Conservation (phyloP, 768 basidiomycete genomes). For the Thelephora aurantiotincta region DNA sequence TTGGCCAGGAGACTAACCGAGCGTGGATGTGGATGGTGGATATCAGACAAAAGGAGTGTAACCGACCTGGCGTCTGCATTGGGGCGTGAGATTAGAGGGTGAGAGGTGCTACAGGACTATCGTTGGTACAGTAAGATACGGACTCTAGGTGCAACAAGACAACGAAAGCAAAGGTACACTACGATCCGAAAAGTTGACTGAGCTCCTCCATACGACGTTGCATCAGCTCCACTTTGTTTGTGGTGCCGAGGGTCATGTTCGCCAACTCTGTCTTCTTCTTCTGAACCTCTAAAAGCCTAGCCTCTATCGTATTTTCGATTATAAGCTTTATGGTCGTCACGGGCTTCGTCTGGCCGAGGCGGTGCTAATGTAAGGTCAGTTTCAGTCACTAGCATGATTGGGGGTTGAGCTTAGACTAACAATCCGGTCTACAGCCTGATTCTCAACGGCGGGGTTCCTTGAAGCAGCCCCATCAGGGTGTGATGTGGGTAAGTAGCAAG, state of each 20-base stretch:
- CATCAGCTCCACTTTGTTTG: constrained; percentile 77
- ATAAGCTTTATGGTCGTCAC: constrained; percentile 90
- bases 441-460: constrained; percentile 95
- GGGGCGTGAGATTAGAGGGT: too few species aligned
- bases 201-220: constrained; percentile 84
- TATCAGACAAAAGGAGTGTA: too few species aligned
- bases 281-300: constrained; percentile 84
- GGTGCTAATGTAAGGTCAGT: constrained; percentile 44
- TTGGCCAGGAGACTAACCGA: too few species aligned
- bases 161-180: neutral
- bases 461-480: neutral
- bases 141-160: too few species aligned
- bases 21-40: too few species aligned
- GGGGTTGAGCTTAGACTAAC: constrained; percentile 30
- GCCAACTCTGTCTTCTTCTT: constrained; percentile 89
- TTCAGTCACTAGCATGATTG: neutral
- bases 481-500: constrained; percentile 3
- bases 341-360: constrained; percentile 85
- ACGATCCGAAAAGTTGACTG: constrained; percentile 50
- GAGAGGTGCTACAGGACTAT: too few species aligned
- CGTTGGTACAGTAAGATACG: too few species aligned
- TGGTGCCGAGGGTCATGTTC: constrained; percentile 84
- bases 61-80: too few species aligned
- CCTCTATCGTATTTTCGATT: constrained; percentile 91
- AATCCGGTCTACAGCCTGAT: constrained; percentile 95